A percentile compares a stretch with the other conserved stretches of the same genome.
Evolutionary conservation across 164 flowering plant species (phyloP).

Genomic region (Vitis rotundifolia): DNA sequence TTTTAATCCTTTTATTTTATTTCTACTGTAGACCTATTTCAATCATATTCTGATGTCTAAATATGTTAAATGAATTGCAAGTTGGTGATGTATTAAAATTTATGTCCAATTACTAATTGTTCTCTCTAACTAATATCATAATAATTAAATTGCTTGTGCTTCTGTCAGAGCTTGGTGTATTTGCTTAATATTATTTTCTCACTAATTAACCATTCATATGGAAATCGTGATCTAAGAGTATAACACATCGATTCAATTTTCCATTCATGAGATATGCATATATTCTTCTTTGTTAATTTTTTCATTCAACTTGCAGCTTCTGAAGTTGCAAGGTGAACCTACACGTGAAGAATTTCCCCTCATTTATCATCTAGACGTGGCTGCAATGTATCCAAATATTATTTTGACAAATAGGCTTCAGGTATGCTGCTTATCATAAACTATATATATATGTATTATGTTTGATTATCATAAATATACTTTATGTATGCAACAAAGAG

Average conservation of each 20-base stretch:
- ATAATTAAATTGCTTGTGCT: neutral
- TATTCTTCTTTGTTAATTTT: neutral
- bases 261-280: neutral
- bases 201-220: neutral
- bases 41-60: neutral
- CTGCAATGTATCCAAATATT: slow-evolving; percentile 99
- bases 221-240: neutral
- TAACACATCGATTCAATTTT: no score
- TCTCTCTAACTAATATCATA: neutral
- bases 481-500: no score
- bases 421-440: slow-evolving; percentile 40
- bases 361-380: slow-evolving; percentile 98
- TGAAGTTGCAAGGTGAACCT: slow-evolving; percentile 68
- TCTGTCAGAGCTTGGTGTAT: neutral
- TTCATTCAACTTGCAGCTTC: slow-evolving; percentile 53
- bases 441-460: neutral
- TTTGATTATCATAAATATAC: no score
- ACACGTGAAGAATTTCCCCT: slow-evolving; percentile 89
- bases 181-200: neutral
- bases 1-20: neutral
- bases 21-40: neutral
- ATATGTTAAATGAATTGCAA: neutral
- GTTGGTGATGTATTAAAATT: no score
- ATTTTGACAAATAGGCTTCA: slow-evolving; percentile 98
- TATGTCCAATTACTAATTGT: neutral